Evolutionary conservation across 176 grass and related monocot genomes (phyloP).

Genomic region (barley (Hordeum vulgare)): MorexV3_pseudomolecules_assembly NC_058520.1:564692030-564692529

Average conservation of each 20-base stretch:
- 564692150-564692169: constrained; percentile 82
- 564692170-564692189: constrained; percentile 89
- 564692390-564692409: constrained; percentile 93
- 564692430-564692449: constrained; percentile 47
- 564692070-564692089: constrained; percentile 60
- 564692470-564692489: constrained; percentile 97
- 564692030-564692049: constrained; percentile 52
- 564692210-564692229: constrained; percentile 69
- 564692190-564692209: constrained; percentile 90
- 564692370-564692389: constrained; percentile 90
- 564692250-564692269: constrained; percentile 81
- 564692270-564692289: constrained; percentile 97
- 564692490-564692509: constrained; percentile 82
- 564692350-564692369: constrained; percentile 85
- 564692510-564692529: constrained; percentile 90
- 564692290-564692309: constrained; percentile 94
- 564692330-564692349: constrained; percentile 85
- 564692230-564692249: constrained; percentile 95
- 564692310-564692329: constrained; percentile 89
- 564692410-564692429: constrained; percentile 92
- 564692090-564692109: constrained; percentile 62
- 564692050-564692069: constrained; percentile 85
- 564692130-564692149: constrained; percentile 83
- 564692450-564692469: constrained; percentile 56
- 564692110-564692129: constrained; percentile 80